phyloP scores from a whole-genome alignment of 2,329 filamentous ascomycete genomes.

The Lizonia empirigonia region DNA sequence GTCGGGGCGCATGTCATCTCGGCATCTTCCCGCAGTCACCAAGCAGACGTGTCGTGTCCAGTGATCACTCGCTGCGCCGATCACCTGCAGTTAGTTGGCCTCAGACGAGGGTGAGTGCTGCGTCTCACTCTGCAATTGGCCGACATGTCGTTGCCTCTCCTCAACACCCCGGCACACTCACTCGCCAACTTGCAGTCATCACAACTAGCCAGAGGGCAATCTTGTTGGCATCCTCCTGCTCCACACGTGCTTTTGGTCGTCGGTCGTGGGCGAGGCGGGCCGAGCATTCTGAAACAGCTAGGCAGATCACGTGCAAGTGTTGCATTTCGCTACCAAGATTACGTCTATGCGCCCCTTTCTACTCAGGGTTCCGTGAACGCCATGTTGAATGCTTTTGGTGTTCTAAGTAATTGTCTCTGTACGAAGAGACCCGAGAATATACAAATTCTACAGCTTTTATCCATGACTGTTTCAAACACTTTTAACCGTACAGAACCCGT shows the following conservation, averaged over 20 bases:
- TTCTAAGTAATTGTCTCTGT: constrained; percentile 1
- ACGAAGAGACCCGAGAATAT: constrained; percentile 25
- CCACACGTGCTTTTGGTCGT: constrained; percentile 4
- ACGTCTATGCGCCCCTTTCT: neutral
- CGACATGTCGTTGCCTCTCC: neutral
- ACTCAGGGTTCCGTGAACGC: constrained; percentile 28
- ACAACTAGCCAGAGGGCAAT: neutral
- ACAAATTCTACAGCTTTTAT: constrained; percentile 40
- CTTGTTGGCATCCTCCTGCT: constrained; percentile 9
- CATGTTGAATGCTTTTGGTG: constrained; percentile 47
- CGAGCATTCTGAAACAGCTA: constrained; percentile 11
- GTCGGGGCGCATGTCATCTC: neutral
- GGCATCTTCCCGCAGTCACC: neutral
- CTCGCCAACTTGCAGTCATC: constrained; percentile 6
- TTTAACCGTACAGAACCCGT: constrained; percentile 51
- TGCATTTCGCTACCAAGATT: constrained; percentile 7
- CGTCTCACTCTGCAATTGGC: neutral
- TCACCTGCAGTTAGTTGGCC: constrained; percentile 9
- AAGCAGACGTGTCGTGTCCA: constrained; percentile 18
- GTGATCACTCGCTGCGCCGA: constrained; percentile 9
- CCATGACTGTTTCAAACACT: neutral
- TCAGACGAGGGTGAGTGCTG: neutral
- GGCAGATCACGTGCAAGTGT: neutral
- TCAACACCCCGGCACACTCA: neutral
- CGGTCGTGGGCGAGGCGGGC: constrained; percentile 3